Conservation (phyloP, 495 filamentous ascomycete genomes). For the Apodospora peruviana region DNA sequence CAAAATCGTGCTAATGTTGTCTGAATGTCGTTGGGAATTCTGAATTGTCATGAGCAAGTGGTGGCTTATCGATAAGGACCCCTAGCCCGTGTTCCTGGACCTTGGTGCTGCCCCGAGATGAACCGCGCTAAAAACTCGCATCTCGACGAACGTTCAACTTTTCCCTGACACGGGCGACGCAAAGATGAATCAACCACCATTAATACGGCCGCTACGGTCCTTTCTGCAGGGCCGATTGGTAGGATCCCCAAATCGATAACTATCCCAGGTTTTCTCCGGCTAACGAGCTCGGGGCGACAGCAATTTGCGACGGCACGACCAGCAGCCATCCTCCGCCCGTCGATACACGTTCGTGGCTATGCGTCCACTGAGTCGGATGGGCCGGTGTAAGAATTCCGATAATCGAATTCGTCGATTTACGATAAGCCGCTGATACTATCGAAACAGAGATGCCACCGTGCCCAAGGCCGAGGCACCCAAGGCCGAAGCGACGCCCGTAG, state of each 20-base stretch:
- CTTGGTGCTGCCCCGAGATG: background rate
- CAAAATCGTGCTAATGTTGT: too few relatives aligned
- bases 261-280: background rate
- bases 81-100: background rate
- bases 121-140: constrained; percentile 11
- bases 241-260: background rate
- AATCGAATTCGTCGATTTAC: background rate
- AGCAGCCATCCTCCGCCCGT: background rate
- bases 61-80: constrained; percentile 32
- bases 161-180: constrained; percentile 11
- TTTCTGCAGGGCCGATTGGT: constrained; percentile 27
- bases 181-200: constrained; percentile 28
- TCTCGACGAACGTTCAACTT: constrained; percentile 13
- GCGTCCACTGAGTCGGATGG: too few relatives aligned
- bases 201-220: constrained; percentile 29
- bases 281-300: constrained; percentile 12
- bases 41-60: background rate
- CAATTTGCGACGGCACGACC: constrained; percentile 11
- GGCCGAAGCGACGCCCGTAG: background rate
- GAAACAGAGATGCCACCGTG: background rate
- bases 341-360: constrained; percentile 21
- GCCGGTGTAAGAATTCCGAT: too few relatives aligned
- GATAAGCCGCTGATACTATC: background rate
- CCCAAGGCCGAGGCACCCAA: background rate
- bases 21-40: too few relatives aligned